These are phyloP conservation scores for Coriolopsis trogii DNA, from an alignment of 1,284 basidiomycete species.

Conservation along the genomic window DNA sequence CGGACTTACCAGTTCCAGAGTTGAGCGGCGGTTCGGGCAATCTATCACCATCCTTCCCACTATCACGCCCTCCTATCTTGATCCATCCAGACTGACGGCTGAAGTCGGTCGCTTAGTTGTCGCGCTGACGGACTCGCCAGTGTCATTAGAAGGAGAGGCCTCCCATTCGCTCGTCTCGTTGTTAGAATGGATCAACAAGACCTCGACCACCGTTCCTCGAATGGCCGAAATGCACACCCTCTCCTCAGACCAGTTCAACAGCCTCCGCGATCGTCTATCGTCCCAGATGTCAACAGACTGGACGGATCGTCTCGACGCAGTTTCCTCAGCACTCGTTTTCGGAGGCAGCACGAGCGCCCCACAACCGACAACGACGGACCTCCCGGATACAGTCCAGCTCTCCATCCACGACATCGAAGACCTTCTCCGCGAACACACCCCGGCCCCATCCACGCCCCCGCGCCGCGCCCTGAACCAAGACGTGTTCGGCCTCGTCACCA, in stretches of 20 bases:
- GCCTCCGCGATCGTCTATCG: conserved; percentile 27
- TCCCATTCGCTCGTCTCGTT: conserved; percentile 44
- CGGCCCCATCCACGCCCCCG: conserved; percentile 50
- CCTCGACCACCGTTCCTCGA: conserved; percentile 38
- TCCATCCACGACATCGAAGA: conserved; percentile 34
- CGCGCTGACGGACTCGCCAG: conserved; percentile 29
- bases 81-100: conserved; percentile 35
- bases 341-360: conserved; percentile 18
- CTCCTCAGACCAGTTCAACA: conserved; percentile 34
- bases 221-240: conserved; percentile 45
- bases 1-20: conserved; percentile 20
- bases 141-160: conserved; percentile 15
- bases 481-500: conserved; percentile 48
- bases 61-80: conserved; percentile 33
- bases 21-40: conserved; percentile 30
- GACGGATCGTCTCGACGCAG: conserved; percentile 24
- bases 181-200: conserved; percentile 48
- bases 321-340: conserved; percentile 23
- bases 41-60: conserved; percentile 35
- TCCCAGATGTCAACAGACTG: conserved; percentile 23
- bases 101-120: conserved; percentile 42
- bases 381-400: conserved; percentile 30
- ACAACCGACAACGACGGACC: conserved; percentile 5
- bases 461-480: conserved; percentile 54
- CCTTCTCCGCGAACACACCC: conserved; percentile 26